Percentiles rank a stretch among this genome's conserved stretches.
phyloP scores from a whole-genome alignment of 331 rosid species.

The Stylosanthes scabra region DNA sequence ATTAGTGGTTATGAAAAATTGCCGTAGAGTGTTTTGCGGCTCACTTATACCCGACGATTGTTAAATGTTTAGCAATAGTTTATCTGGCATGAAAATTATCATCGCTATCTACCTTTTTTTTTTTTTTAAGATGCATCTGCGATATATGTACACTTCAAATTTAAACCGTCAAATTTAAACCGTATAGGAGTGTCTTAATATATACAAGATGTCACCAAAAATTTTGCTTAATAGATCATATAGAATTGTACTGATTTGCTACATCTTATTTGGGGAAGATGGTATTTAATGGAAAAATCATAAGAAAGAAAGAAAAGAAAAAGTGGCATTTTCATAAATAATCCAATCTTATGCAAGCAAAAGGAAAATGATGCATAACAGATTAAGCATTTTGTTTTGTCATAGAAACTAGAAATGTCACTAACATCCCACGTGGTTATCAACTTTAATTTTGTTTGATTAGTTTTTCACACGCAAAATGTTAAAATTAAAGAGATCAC shows the following conservation, averaged over 20 bases:
- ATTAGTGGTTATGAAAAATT: too few species aligned
- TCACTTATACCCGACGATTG: too few species aligned
- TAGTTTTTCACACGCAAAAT: slow-evolving; percentile 48
- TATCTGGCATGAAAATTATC: too few species aligned
- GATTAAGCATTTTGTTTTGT: slow-evolving; percentile 25
- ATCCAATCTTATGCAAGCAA: slow-evolving; percentile 16
- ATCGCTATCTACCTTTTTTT: too few species aligned
- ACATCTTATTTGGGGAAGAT: slow-evolving; percentile 34
- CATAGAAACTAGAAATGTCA: slow-evolving; percentile 35
- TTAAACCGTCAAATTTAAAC: too few species aligned
- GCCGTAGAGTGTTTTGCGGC: too few species aligned
- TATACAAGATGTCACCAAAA: too few species aligned
- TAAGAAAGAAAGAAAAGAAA: background rate
- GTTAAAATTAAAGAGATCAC: slow-evolving; percentile 2
- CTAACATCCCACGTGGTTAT: slow-evolving; percentile 61
- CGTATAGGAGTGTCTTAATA: too few species aligned
- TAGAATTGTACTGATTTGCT: background rate
- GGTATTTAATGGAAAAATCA: slow-evolving; percentile 25
- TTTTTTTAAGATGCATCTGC: too few species aligned
- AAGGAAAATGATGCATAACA: slow-evolving; percentile 30
- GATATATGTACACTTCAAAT: too few species aligned
- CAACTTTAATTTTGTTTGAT: slow-evolving; percentile 48
- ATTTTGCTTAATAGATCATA: too few species aligned
- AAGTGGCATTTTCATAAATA: slow-evolving; percentile 19
- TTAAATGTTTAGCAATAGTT: too few species aligned